A percentile compares a stretch with the other conserved stretches of the same genome.
Conservation (phyloP, 2,329 filamentous ascomycete species). For the Monilinia polystroma region DNA sequence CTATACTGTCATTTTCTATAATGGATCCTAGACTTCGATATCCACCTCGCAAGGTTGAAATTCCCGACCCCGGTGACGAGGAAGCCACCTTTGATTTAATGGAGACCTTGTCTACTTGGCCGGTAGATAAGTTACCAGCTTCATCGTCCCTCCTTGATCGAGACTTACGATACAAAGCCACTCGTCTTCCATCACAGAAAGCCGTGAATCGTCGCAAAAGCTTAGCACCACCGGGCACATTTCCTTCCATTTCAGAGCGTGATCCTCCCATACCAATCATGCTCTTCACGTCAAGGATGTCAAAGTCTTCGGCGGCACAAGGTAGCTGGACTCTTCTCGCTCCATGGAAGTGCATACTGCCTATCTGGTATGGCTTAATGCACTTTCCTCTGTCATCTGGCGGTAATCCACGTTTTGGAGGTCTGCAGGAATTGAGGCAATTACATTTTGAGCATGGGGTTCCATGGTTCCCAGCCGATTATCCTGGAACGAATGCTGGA, state of each 20-base stretch:
- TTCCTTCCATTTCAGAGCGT: constrained; percentile 54
- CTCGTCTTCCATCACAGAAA: constrained; percentile 70
- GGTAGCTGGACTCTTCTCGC: constrained; percentile 80
- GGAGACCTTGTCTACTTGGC: constrained; percentile 65
- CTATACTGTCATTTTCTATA: constrained; percentile 69
- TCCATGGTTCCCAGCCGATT: constrained; percentile 87
- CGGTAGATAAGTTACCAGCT: constrained; percentile 53
- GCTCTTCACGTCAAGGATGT: constrained; percentile 59
- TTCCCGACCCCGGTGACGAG: constrained; percentile 43
- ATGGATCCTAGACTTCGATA: constrained; percentile 79
- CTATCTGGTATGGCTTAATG: constrained; percentile 83
- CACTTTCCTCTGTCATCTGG: constrained; percentile 78
- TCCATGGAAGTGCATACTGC: constrained; percentile 85
- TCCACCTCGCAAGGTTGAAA: constrained; percentile 61
- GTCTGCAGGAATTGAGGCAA: constrained; percentile 75
- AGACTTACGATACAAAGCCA: constrained; percentile 61
- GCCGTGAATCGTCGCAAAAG: constrained; percentile 75
- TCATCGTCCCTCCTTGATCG: constrained; percentile 66
- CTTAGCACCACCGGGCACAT: constrained; percentile 59
- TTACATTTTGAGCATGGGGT: constrained; percentile 74
- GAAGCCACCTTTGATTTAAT: constrained; percentile 48
- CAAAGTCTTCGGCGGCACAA: constrained; percentile 51
- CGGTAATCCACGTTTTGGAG: constrained; percentile 78
- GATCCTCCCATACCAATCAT: constrained; percentile 80
- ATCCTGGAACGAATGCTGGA: constrained; percentile 75